Evolutionary conservation across 148 eudicot species (phyloP).

Genomic region (Heliamphora exappendiculata): DNA sequence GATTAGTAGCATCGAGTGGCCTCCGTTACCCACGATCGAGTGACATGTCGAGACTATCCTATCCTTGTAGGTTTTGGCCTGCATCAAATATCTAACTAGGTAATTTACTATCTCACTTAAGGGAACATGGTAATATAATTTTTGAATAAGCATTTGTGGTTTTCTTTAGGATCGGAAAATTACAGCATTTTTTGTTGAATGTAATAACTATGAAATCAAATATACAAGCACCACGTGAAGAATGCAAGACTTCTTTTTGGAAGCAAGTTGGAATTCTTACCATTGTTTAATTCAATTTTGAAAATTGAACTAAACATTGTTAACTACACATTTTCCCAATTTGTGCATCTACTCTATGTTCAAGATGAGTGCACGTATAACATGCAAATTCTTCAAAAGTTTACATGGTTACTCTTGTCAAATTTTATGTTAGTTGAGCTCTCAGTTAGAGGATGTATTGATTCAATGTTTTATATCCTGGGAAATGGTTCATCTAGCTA

Average conservation of each 20-base stretch:
- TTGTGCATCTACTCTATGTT: not conserved
- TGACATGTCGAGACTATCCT: too few species aligned
- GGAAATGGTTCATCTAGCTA: conserved; percentile 99
- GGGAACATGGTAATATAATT: not conserved
- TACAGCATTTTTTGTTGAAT: not conserved
- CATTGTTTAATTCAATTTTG: not conserved
- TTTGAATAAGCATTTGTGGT: not conserved
- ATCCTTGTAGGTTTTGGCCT: too few species aligned
- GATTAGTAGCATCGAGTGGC: too few species aligned
- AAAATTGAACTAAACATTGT: not conserved
- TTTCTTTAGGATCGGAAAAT: not conserved
- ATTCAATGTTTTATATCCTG: conserved; percentile 36
- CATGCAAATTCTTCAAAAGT: not conserved
- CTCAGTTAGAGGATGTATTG: not conserved
- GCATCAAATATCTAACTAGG: not conserved
- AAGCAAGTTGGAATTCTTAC: not conserved
- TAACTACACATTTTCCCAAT: not conserved
- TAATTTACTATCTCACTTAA: not conserved
- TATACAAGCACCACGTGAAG: not conserved
- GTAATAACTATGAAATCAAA: conserved; percentile 3
- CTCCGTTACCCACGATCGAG: too few species aligned
- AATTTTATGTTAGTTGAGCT: not conserved
- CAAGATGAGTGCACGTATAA: not conserved
- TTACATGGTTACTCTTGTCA: not conserved
- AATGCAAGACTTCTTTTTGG: too few species aligned